Conservation (phyloP, 345 rosid species). For the Brassica napus region Da-Ae NC_063451.1:43306001-43306500, state of each 20-base stretch:
- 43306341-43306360: conserved; percentile 45
- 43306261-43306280: conserved; percentile 33
- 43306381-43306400: conserved; percentile 17
- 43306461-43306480: conserved; percentile 20
- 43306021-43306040: conserved; percentile 18
- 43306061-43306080: neutral
- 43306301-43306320: conserved; percentile 40
- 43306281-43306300: conserved; percentile 47
- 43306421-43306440: neutral
- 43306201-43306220: conserved; percentile 40
- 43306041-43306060: conserved; percentile 20
- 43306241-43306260: conserved; percentile 24
- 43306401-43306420: conserved; percentile 23
- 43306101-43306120: conserved; percentile 40
- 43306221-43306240: conserved; percentile 39
- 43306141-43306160: conserved; percentile 24
- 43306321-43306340: conserved; percentile 41
- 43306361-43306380: conserved; percentile 6
- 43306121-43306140: conserved; percentile 36
- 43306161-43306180: conserved; percentile 28
- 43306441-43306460: conserved; percentile 19
- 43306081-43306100: conserved; percentile 46
- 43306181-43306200: conserved; percentile 42
- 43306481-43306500: conserved; percentile 33
- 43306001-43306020: conserved; percentile 26